Evolutionary conservation across 148 eudicot species (phyloP), one percentile per base, ranked within the genome.

Genomic region (Rheum nobile): DNA sequence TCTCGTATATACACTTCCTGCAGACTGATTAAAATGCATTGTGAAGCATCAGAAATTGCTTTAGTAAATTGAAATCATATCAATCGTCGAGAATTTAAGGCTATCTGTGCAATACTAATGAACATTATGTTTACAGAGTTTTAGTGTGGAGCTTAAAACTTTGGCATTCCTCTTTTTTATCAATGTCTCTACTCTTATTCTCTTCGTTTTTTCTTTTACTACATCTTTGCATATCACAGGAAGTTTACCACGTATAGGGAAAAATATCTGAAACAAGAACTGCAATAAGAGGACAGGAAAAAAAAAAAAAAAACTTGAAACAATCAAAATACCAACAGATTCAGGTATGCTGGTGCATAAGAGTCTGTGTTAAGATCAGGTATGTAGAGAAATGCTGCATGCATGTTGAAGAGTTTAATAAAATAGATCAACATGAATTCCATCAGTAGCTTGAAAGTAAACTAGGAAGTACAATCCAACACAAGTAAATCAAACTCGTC

Each of bases 1-100:
- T 93, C 35, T 85, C 84, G 69, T 85, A 85, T 57, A 93, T 93
- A 76, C 98, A 93, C 78, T 85, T 89, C 82, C 91, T 91, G 86
- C 98, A 93, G 83, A 91, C 98, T 93, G 83, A 4, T 26, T 32
- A 65, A 8, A 28, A 2, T 61, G 13, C 67, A 29, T 28, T 13
- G 67, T 28, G 63, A 54, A 26, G 69, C 69, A 65, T 65, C 69
- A 65, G 39, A 65, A 6, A 10, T 65, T 65, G 39, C 69, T 65
- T 65, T 16, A 29, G 69, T 14, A 65, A 32, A 14, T 32, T 5
- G 69, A 65, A 17, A 54, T 24, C 32, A 57, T 57, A 22, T 57
- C 39, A 65, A 14, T 65, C 21, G 4, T 65, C 41, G 13, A 65
- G 10, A 65, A 14, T 65, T 14, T 13, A 65, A 32, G 41, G 41